These are phyloP conservation scores for Prosopis cineraria DNA, from an alignment of 306 rosid species.

Conservation along the genomic window DNA sequence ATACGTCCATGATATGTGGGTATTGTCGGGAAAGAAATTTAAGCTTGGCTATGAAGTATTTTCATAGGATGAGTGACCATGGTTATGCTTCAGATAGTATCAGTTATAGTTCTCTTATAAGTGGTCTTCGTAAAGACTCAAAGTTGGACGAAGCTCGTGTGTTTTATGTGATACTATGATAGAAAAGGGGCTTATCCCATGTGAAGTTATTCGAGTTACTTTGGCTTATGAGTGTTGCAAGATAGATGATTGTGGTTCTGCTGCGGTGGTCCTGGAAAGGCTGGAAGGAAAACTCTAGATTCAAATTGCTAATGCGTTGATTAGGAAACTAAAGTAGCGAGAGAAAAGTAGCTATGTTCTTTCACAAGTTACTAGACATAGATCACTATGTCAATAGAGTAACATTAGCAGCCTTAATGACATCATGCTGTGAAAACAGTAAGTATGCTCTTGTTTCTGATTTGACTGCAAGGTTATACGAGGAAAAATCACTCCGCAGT, in stretches of 20 bases:
- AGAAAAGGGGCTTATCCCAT: conserved; percentile 76
- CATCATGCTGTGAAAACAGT: conserved; percentile 80
- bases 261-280: conserved; percentile 65
- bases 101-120: conserved; percentile 77
- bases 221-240: conserved; percentile 82
- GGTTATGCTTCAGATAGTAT: conserved; percentile 71
- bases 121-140: conserved; percentile 80
- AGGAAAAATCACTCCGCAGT: conserved; percentile 46
- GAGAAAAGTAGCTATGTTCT: no score
- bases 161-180: conserved; percentile 62
- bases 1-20: conserved; percentile 89
- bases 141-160: conserved; percentile 75
- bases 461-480: no score
- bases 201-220: conserved; percentile 87
- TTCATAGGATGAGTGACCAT: conserved; percentile 68
- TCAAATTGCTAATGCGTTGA: conserved; percentile 64
- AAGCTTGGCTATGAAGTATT: conserved; percentile 58
- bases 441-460: conserved; percentile 81
- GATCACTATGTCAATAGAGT: no score
- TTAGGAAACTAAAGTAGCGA: no score
- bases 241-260: conserved; percentile 63
- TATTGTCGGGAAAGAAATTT: conserved; percentile 69
- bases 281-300: conserved; percentile 76
- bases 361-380: no score
- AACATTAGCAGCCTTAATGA: conserved; percentile 71